These are phyloP conservation scores for Leucosporidium scottii DNA, from an alignment of 768 basidiomycete species.

Conservation along the genomic window DNA sequence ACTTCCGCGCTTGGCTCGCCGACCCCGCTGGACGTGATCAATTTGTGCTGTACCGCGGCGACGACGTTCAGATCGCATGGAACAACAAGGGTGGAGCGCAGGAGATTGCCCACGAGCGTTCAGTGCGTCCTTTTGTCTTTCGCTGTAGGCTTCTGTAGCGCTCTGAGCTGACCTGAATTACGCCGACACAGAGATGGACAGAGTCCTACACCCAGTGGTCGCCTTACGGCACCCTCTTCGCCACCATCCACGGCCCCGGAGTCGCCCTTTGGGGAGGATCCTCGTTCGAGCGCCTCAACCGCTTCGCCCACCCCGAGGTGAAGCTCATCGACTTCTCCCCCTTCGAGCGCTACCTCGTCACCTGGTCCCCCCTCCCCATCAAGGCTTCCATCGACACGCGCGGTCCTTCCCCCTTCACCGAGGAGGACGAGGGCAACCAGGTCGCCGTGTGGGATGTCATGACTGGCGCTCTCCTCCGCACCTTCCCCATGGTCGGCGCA, in stretches of 20 bases:
- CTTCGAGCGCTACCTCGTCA: constrained; percentile 90
- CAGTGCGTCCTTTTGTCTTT: constrained; percentile 48
- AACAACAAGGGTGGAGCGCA: constrained; percentile 75
- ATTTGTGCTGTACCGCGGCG: constrained; percentile 85
- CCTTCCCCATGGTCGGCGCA: constrained; percentile 61
- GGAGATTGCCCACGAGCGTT: constrained; percentile 66
- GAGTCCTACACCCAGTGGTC: constrained; percentile 97
- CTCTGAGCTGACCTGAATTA: constrained; percentile 7
- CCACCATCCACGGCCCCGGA: constrained; percentile 89
- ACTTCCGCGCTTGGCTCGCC: constrained; percentile 88
- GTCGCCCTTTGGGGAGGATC: constrained; percentile 91
- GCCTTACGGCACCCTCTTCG: constrained; percentile 86
- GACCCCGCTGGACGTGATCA: constrained; percentile 92
- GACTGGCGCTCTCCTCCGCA: constrained; percentile 81
- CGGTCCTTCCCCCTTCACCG: constrained; percentile 60
- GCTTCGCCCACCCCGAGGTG: constrained; percentile 90
- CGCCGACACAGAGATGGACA: constrained; percentile 69
- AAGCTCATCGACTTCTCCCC: constrained; percentile 96
- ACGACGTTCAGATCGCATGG: constrained; percentile 86
- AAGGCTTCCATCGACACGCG: constrained; percentile 54
- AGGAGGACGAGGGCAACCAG: constrained; percentile 93
- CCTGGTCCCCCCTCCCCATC: constrained; percentile 93
- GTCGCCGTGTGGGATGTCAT: constrained; percentile 99
- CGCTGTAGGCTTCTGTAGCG: constrained; percentile 2
- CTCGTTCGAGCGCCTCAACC: constrained; percentile 78